A percentile compares a stretch with the other conserved stretches of the same genome.
phyloP scores from a whole-genome alignment of 75 land plant species.

The Picea glauca region DNA sequence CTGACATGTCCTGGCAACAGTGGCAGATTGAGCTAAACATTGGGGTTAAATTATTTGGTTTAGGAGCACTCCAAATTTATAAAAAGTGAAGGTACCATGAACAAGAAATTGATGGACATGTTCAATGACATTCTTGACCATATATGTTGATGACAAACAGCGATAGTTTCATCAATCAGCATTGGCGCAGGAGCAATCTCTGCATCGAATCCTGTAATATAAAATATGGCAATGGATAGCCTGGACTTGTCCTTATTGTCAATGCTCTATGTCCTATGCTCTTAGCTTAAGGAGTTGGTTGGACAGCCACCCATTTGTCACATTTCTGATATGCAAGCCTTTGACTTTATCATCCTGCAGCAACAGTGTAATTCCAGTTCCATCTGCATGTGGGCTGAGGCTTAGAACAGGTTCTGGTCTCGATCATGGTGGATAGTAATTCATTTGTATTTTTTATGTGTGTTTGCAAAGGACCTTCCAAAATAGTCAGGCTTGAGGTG shows the following conservation, averaged over 20 bases:
- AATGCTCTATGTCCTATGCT: constrained; percentile 23
- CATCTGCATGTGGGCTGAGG: constrained; percentile 17
- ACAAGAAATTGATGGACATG: too few species aligned
- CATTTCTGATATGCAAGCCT: constrained; percentile 11
- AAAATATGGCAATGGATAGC: constrained; percentile 22
- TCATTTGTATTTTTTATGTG: constrained; percentile 8
- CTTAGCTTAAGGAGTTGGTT: constrained; percentile 17
- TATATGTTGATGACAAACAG: too few species aligned
- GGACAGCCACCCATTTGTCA: constrained; percentile 17
- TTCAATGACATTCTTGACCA: too few species aligned
- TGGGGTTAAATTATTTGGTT: too few species aligned
- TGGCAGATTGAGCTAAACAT: too few species aligned
- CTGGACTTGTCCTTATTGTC: constrained; percentile 13
- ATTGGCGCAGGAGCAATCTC: neutral
- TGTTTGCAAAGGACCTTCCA: neutral
- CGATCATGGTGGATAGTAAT: constrained; percentile 25
- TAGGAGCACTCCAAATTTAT: too few species aligned
- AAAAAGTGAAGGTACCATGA: too few species aligned
- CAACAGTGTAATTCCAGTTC: constrained; percentile 14
- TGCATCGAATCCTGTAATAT: neutral
- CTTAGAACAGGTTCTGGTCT: constrained; percentile 7
- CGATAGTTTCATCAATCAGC: too few species aligned
- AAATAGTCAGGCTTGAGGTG: neutral
- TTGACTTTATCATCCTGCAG: constrained; percentile 12
- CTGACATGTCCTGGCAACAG: too few species aligned